Conservation (phyloP, 805 yeast genomes). For the Metschnikowia arizonensis region DNA sequence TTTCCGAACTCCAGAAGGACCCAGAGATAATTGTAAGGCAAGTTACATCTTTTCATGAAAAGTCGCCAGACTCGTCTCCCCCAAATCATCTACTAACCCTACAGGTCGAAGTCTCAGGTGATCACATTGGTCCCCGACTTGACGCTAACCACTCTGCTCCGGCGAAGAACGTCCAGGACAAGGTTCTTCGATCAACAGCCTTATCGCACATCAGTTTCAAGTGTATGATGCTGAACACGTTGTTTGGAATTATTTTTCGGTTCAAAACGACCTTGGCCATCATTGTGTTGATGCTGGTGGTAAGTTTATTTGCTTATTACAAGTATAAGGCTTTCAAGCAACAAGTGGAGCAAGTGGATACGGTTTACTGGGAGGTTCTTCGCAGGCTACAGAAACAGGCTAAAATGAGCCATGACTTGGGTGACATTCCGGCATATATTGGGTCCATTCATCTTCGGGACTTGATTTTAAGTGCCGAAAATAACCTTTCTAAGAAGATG, state of each 20-base stretch:
- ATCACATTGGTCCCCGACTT: conserved; percentile 23
- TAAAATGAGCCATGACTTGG: conserved; percentile 24
- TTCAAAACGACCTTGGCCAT: conserved; percentile 21
- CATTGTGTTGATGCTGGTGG: conserved; percentile 14
- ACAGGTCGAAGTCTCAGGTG: conserved; percentile 21
- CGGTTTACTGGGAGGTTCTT: conserved; percentile 46
- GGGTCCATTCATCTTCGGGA: conserved; percentile 74
- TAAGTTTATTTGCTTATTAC: conserved; percentile 21
- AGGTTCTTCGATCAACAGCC: conserved; percentile 72
- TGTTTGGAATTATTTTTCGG: conserved; percentile 34
- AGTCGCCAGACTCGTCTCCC: not conserved
- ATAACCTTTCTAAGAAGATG: conserved; percentile 30
- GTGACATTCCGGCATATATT: conserved; percentile 42
- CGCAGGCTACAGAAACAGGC: conserved; percentile 48
- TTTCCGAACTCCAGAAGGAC: conserved; percentile 56
- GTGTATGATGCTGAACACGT: conserved; percentile 53
- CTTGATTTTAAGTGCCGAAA: conserved; percentile 45
- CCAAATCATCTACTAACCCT: conserved; percentile 24
- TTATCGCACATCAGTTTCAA: conserved; percentile 54
- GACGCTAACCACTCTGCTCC: conserved; percentile 36
- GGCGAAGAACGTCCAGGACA: conserved; percentile 39
- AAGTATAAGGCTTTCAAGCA: conserved; percentile 35
- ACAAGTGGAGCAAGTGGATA: conserved; percentile 41
- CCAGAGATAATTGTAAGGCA: conserved; percentile 78
- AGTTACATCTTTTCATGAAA: conserved; percentile 34